Percentiles rank a stretch among this genome's conserved stretches.
Evolutionary conservation across 768 basidiomycete genomes (phyloP).

Genomic region (Hirschioporus abietinus): DNA sequence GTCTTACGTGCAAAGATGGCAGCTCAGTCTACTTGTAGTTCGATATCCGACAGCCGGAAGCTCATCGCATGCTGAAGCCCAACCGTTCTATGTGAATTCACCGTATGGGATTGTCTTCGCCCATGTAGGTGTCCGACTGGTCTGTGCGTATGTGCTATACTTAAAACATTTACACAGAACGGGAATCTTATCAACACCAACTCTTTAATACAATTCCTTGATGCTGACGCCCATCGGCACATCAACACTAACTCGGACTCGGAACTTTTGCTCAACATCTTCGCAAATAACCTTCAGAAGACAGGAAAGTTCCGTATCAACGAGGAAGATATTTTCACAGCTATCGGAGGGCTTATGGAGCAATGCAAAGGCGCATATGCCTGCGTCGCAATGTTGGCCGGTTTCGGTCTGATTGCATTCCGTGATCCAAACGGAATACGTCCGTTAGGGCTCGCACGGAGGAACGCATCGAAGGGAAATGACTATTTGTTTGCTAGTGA

Average conservation of each 20-base stretch:
- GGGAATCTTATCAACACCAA: conserved; percentile 95
- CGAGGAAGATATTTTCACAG: conserved; percentile 97
- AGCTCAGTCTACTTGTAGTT: conserved; percentile 42
- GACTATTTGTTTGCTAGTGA: conserved; percentile 95
- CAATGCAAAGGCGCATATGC: conserved; percentile 93
- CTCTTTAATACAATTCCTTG: conserved; percentile 86
- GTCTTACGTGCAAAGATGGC: conserved; percentile 1
- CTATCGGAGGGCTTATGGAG: conserved; percentile 83
- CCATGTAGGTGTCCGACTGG: conserved; percentile 56
- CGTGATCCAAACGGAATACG: conserved; percentile 97
- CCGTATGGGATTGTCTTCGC: conserved; percentile 98
- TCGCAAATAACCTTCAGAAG: conserved; percentile 95
- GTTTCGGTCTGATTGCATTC: conserved; percentile 97
- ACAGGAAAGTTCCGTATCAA: conserved; percentile 99
- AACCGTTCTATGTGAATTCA: conserved; percentile 99
- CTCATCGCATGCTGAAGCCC: conserved; percentile 94
- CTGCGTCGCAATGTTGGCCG: conserved; percentile 97
- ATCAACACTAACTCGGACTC: conserved; percentile 99
- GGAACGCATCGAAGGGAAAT: conserved; percentile 35
- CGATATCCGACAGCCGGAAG: conserved; percentile 98
- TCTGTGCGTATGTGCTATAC: conserved; percentile 3
- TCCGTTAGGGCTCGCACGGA: conserved; percentile 84
- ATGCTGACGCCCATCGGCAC: conserved; percentile 93
- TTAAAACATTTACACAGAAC: conserved; percentile 51
- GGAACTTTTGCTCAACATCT: conserved; percentile 93